These are phyloP conservation scores for Ustulina deusta DNA, from an alignment of 2,329 filamentous ascomycete species.

Conservation along the genomic window DNA sequence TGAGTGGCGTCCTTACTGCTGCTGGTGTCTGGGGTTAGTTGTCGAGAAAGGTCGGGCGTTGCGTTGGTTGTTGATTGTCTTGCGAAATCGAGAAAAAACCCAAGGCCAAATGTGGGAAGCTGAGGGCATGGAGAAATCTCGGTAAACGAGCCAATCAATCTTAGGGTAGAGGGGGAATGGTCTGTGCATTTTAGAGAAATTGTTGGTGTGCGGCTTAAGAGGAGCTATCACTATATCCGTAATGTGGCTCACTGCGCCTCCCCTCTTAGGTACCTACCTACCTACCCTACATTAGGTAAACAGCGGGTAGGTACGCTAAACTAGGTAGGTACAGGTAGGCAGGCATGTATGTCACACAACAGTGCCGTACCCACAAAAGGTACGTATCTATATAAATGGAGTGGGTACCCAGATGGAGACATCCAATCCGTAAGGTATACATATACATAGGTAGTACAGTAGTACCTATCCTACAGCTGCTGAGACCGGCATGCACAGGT, in stretches of 20 bases:
- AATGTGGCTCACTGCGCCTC: background rate
- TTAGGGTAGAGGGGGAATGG: slow-evolving; percentile 42
- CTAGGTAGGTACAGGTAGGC: background rate
- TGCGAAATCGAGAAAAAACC: slow-evolving; percentile 48
- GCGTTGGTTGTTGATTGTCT: slow-evolving; percentile 46
- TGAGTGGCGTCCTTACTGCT: slow-evolving; percentile 43
- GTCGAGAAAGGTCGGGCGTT: slow-evolving; percentile 47
- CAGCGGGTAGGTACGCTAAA: too few relatives aligned
- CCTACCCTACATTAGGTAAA: background rate
- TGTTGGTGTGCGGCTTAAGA: slow-evolving; percentile 21
- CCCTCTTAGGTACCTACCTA: background rate
- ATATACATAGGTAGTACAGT: too few relatives aligned
- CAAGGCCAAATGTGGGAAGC: slow-evolving; percentile 46
- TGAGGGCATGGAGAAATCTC: slow-evolving; percentile 47
- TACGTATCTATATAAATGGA: too few relatives aligned
- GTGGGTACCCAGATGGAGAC: too few relatives aligned
- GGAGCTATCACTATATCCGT: background rate
- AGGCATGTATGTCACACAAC: too few relatives aligned
- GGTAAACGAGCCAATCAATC: slow-evolving; percentile 50
- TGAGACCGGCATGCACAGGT: background rate
- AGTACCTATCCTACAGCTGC: too few relatives aligned
- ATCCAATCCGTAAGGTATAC: too few relatives aligned
- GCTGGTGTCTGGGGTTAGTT: slow-evolving; percentile 45
- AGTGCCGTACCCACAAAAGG: too few relatives aligned
- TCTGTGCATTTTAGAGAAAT: slow-evolving; percentile 34